phyloP scores from a whole-genome alignment of 169 alveolate genomes.

The Perkinsus olseni region DNA sequence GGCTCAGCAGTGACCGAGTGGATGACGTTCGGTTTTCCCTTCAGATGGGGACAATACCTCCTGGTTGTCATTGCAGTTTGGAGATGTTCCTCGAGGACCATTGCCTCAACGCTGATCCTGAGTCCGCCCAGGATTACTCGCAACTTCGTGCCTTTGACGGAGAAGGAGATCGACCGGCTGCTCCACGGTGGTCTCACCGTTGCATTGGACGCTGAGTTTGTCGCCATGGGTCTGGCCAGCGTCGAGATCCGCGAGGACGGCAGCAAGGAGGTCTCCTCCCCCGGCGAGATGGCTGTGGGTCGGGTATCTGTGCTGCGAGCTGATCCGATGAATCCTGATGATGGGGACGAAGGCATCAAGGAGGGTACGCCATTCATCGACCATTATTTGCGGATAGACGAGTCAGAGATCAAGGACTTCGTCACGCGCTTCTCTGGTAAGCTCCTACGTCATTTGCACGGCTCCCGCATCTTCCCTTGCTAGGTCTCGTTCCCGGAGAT shows the following conservation, averaged over 20 bases:
- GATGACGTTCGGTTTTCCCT: background rate
- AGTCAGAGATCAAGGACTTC: background rate
- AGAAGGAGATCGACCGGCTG: background rate
- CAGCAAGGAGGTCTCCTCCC: background rate
- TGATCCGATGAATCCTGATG: background rate
- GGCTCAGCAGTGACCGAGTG: background rate
- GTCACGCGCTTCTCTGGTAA: background rate
- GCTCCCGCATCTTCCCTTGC: slow-evolving; percentile 5
- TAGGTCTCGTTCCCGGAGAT: slow-evolving; percentile 57
- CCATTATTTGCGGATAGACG: background rate
- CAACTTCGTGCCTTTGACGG: background rate
- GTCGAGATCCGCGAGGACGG: background rate
- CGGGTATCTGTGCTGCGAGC: background rate
- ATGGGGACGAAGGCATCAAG: background rate
- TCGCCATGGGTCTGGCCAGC: background rate
- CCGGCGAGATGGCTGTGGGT: background rate
- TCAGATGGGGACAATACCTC: background rate
- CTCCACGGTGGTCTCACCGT: background rate
- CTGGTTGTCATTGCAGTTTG: background rate
- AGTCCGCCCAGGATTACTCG: background rate
- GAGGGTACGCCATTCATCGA: background rate
- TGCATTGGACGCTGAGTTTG: background rate
- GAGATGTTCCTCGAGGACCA: slow-evolving; percentile 1
- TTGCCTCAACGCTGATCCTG: background rate
- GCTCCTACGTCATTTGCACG: background rate